Percentiles rank a stretch among this genome's conserved stretches.
Evolutionary conservation across 169 alveolate genomes (phyloP).

Genomic region (Plasmodium ovale): DNA sequence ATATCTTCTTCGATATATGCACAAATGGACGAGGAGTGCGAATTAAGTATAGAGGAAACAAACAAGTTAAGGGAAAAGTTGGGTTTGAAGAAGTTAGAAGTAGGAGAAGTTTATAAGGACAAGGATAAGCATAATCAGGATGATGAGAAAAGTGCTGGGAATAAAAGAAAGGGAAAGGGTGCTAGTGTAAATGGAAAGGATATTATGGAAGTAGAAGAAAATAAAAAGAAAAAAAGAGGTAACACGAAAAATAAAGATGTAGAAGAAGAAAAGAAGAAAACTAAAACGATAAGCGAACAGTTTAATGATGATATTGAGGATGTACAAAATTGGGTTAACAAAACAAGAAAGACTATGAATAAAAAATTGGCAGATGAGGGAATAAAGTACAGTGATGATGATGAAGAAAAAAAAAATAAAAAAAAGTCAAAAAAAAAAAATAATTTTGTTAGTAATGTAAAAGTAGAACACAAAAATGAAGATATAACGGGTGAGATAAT

Average conservation of each 20-base stretch:
- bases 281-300: conserved; percentile 33
- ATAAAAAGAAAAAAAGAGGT: not conserved
- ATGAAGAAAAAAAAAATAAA: conserved; percentile 11
- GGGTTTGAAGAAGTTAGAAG: conserved; percentile 52
- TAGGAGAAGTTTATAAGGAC: conserved; percentile 13
- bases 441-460: conserved; percentile 7
- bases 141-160: not conserved
- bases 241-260: conserved; percentile 3
- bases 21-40: conserved; percentile 34
- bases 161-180: not conserved
- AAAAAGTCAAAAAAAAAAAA: conserved; percentile 16
- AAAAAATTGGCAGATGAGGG: conserved; percentile 24
- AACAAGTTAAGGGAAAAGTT: conserved; percentile 72
- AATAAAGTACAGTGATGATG: conserved; percentile 60
- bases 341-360: conserved; percentile 61
- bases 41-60: conserved; percentile 70
- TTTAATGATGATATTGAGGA: conserved; percentile 58
- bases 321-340: conserved; percentile 50
- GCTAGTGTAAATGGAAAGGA: not conserved
- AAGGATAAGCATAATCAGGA: not conserved
- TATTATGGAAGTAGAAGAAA: not conserved
- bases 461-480: conserved; percentile 69
- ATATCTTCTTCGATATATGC: not conserved
- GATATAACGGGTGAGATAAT: conserved; percentile 50
- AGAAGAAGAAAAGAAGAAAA: not conserved